Conservation (phyloP, 73 alveolate genomes). For the Blepharisma stoltei region DNA sequence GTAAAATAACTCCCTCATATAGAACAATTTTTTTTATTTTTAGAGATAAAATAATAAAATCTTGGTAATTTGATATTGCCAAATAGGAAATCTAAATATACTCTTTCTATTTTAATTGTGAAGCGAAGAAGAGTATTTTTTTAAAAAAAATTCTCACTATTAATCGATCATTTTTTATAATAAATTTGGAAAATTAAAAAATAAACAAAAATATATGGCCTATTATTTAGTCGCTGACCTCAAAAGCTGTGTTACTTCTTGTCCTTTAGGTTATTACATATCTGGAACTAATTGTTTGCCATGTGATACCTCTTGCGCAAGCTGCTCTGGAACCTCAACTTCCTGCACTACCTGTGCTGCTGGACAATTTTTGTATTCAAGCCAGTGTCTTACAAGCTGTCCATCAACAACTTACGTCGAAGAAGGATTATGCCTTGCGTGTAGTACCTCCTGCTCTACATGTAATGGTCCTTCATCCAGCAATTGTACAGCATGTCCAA, state of each 20-base stretch:
- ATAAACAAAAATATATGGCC: no score
- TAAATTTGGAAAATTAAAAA: no score
- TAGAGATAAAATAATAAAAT: no score
- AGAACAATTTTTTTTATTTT: no score
- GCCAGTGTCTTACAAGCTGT: not conserved
- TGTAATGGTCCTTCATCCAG: not conserved
- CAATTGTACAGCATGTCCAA: not conserved
- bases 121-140: no score
- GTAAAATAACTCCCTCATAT: no score
- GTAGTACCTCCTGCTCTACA: not conserved
- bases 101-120: no score
- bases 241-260: not conserved
- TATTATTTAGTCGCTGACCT: not conserved
- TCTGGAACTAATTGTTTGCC: not conserved
- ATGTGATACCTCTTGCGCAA: constrained; percentile 3
- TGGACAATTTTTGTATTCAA: not conserved
- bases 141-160: no score
- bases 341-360: constrained; percentile 1
- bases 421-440: not conserved
- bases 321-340: not conserved
- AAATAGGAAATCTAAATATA: no score
- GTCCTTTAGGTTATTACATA: not conserved
- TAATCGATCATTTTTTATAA: no score
- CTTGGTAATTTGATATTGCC: no score
- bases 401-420: not conserved